Conservation (phyloP, 1,284 basidiomycete species). For the Sporisorium scitamineum region DNA sequence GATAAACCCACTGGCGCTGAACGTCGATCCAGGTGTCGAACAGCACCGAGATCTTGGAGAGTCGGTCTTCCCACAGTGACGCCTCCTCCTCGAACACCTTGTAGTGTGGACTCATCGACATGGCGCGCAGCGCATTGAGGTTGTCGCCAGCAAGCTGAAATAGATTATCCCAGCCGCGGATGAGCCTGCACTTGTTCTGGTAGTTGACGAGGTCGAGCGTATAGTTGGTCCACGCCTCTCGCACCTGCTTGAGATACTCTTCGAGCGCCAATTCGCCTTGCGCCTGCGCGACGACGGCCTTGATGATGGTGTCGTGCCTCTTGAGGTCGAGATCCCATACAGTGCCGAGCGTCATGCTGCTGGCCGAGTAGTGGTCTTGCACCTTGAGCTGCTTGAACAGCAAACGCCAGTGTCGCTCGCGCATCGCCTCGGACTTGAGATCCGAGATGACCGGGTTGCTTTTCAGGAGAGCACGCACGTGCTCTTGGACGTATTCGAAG, state of each 20-base stretch:
- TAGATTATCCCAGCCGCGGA: conserved; percentile 91
- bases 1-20: conserved; percentile 99
- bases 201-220: conserved; percentile 97
- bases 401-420: conserved; percentile 98
- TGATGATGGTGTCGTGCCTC: conserved; percentile 88
- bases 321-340: conserved; percentile 98
- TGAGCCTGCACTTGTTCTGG: conserved; percentile 97
- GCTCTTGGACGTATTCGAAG: conserved; percentile 97
- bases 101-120: conserved; percentile 73
- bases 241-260: conserved; percentile 75
- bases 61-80: conserved; percentile 69
- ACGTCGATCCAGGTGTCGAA: conserved; percentile 99
- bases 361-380: conserved; percentile 67
- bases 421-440: conserved; percentile 94
- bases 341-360: conserved; percentile 91
- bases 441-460: conserved; percentile 89
- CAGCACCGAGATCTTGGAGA: conserved; percentile 74
- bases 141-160: conserved; percentile 73
- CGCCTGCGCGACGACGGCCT: conserved; percentile 95
- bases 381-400: conserved; percentile 88
- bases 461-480: conserved; percentile 85
- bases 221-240: conserved; percentile 96
- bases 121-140: conserved; percentile 91
- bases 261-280: conserved; percentile 82
- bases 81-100: conserved; percentile 71